A percentile compares a stretch with the other conserved stretches of the same genome.
phyloP scores from a whole-genome alignment of 2,329 filamentous ascomycete species.

The Exophiala phaeomuriformis region DNA sequence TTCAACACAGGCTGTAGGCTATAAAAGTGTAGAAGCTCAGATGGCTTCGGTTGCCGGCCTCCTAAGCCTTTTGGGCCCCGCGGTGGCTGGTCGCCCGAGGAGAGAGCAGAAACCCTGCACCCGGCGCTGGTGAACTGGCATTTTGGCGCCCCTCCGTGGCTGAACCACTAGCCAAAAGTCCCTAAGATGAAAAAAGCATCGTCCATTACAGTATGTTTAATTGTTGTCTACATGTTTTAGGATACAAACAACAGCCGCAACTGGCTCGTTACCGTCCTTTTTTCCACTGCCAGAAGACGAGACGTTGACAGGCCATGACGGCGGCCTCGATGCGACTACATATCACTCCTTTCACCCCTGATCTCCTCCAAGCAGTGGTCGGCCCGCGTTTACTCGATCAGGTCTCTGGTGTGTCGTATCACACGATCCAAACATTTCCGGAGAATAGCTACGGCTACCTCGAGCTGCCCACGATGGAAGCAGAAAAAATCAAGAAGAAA shows the following conservation, averaged over 20 bases:
- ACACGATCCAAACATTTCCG: constrained; percentile 76
- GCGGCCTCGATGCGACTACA: constrained; percentile 56
- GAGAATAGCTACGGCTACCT: constrained; percentile 87
- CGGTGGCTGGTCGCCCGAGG: neutral
- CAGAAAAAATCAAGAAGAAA: constrained; percentile 86
- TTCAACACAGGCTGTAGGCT: too few relatives aligned
- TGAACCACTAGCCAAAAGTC: too few relatives aligned
- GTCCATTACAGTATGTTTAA: too few relatives aligned
- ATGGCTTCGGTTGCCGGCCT: neutral
- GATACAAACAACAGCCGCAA: too few relatives aligned
- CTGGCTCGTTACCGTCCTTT: neutral
- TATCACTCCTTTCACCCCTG: constrained; percentile 75
- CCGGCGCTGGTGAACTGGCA: too few relatives aligned
- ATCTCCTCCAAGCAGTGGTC: constrained; percentile 63
- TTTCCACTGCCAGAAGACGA: neutral
- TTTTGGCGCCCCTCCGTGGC: too few relatives aligned
- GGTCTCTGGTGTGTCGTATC: constrained; percentile 80
- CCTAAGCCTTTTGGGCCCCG: neutral
- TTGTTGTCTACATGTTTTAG: too few relatives aligned
- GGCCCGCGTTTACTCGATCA: constrained; percentile 57
- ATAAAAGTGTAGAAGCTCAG: neutral
- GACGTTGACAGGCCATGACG: constrained; percentile 30
- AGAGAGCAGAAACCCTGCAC: too few relatives aligned
- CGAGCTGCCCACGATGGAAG: constrained; percentile 71
- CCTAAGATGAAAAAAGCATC: too few relatives aligned